Conservation (phyloP, 2,329 filamentous ascomycete genomes). For the Rhinocladiella mackenziei region DNA sequence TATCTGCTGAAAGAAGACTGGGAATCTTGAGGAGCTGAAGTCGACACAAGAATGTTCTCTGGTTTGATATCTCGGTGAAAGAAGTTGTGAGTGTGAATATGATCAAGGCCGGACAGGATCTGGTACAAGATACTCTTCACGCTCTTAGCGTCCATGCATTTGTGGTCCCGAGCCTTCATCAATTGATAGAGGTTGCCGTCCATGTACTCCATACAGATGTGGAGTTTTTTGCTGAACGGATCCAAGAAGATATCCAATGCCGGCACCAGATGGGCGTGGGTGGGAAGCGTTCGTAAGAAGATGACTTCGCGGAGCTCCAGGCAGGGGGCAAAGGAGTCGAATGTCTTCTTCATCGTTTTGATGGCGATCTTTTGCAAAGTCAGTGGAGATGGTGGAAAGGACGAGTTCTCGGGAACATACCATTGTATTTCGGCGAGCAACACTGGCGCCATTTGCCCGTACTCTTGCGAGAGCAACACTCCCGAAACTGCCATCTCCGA, state of each 20-base stretch:
- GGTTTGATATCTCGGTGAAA: constrained; percentile 99
- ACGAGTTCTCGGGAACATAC: constrained; percentile 54
- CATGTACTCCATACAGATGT: constrained; percentile 99
- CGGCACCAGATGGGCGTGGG: constrained; percentile 89
- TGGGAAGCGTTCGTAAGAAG: constrained; percentile 83
- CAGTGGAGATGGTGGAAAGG: constrained; percentile 21
- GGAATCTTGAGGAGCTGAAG: constrained; percentile 76
- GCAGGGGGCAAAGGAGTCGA: constrained; percentile 86
- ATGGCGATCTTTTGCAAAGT: constrained; percentile 73
- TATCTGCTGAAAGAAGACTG: constrained; percentile 86
- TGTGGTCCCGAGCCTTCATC: constrained; percentile 98
- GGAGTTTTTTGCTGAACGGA: constrained; percentile 89
- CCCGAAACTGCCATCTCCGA: constrained; percentile 97
- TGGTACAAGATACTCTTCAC: constrained; percentile 98
- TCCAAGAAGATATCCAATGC: constrained; percentile 98
- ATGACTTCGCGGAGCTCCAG: constrained; percentile 94
- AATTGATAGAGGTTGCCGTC: constrained; percentile 97
- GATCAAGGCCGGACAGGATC: constrained; percentile 91
- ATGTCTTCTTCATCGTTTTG: constrained; percentile 99
- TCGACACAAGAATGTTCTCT: constrained; percentile 96
- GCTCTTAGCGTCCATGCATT: constrained; percentile 79
- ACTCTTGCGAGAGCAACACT: constrained; percentile 91
- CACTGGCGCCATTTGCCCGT: constrained; percentile 79
- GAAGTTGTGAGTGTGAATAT: constrained; percentile 95
- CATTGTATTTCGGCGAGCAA: constrained; percentile 86